Conservation (phyloP, 257 asterid genomes). For the Phtheirospermum japonicum region DNA sequence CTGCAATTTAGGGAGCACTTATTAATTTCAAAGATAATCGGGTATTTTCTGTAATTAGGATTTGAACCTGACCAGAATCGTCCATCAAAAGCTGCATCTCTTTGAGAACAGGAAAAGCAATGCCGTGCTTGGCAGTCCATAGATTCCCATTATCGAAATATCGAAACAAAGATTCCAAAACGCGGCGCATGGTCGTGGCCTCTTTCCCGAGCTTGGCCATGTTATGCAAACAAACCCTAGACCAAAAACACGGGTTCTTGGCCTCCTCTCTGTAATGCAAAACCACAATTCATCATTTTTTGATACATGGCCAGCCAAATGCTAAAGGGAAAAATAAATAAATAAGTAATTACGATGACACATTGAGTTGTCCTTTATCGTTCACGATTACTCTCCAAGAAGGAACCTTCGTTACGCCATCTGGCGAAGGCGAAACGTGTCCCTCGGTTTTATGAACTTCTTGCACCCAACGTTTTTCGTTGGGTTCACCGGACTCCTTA, state of each 20-base stretch:
- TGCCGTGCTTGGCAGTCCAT: constrained; percentile 69
- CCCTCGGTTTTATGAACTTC: constrained; percentile 75
- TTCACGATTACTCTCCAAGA: constrained; percentile 67
- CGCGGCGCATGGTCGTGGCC: constrained; percentile 91
- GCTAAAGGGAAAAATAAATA: constrained; percentile 28
- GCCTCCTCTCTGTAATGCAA: constrained; percentile 60
- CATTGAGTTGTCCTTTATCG: constrained; percentile 72
- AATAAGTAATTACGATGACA: constrained; percentile 64
- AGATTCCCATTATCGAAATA: constrained; percentile 73
- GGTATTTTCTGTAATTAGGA: background rate
- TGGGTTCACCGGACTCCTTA: constrained; percentile 46
- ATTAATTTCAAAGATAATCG: background rate
- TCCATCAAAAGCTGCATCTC: constrained; percentile 91
- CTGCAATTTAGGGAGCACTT: background rate
- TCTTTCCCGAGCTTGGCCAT: constrained; percentile 95
- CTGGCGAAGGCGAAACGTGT: constrained; percentile 43
- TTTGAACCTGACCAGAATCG: constrained; percentile 54
- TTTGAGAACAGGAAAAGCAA: constrained; percentile 81
- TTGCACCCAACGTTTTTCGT: constrained; percentile 52
- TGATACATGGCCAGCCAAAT: constrained; percentile 4
- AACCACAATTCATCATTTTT: constrained; percentile 12
- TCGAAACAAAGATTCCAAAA: constrained; percentile 86
- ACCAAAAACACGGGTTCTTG: constrained; percentile 80
- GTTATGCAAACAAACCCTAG: constrained; percentile 73
- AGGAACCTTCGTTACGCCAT: constrained; percentile 46